Evolutionary conservation across 2,329 filamentous ascomycete genomes (phyloP).

Genomic region (Monilinia laxa): DNA sequence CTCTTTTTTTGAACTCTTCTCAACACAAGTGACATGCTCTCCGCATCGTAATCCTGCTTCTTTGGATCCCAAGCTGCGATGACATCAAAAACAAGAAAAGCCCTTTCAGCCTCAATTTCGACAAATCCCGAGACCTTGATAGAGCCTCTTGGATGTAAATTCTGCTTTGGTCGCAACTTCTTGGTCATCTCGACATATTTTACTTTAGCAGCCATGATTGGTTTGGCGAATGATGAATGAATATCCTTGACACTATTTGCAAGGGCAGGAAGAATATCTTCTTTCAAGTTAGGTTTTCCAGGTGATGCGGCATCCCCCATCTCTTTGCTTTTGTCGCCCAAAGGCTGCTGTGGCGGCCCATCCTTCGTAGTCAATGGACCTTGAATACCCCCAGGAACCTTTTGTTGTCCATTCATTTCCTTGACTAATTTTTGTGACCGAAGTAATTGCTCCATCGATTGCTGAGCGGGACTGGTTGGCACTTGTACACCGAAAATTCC

Average conservation of each 20-base stretch:
- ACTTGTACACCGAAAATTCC: slow-evolving; percentile 49
- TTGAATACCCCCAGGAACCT: slow-evolving; percentile 10
- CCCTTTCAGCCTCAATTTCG: slow-evolving; percentile 50
- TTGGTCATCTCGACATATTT: slow-evolving; percentile 37
- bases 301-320: slow-evolving; percentile 22
- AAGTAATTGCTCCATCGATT: slow-evolving; percentile 31
- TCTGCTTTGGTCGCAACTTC: slow-evolving; percentile 49
- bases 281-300: slow-evolving; percentile 9
- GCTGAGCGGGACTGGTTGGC: slow-evolving; percentile 24
- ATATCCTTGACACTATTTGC: slow-evolving; percentile 19
- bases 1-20: slow-evolving; percentile 48
- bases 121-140: slow-evolving; percentile 56
- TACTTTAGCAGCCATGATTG: slow-evolving; percentile 36
- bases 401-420: slow-evolving; percentile 10
- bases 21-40: slow-evolving; percentile 44
- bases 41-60: slow-evolving; percentile 43
- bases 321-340: slow-evolving; percentile 25
- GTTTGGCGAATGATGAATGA: slow-evolving; percentile 32
- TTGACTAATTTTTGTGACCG: slow-evolving; percentile 13
- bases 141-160: slow-evolving; percentile 51
- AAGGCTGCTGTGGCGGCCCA: slow-evolving; percentile 26
- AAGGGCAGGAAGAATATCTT: not conserved
- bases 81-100: slow-evolving; percentile 52
- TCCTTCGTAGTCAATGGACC: slow-evolving; percentile 28
- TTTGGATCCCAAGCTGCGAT: slow-evolving; percentile 57